A percentile compares a stretch with the other conserved stretches of the same genome.
Conservation (phyloP, 2,329 filamentous ascomycete species). For the Pestalotiopsis sp. region DNA sequence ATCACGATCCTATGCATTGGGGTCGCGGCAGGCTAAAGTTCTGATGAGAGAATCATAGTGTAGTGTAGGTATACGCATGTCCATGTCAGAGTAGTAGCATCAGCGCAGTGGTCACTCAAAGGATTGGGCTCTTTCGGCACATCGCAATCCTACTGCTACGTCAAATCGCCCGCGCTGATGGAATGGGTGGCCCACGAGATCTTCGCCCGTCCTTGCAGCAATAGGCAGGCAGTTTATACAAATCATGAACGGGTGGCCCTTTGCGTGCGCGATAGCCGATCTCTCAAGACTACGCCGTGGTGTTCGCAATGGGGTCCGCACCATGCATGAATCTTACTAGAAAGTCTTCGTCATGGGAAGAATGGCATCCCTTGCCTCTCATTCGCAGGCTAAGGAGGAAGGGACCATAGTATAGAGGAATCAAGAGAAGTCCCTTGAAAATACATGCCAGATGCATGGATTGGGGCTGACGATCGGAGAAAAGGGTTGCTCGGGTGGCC, state of each 20-base stretch:
- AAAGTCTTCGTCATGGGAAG: not conserved
- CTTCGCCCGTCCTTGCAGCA: slow-evolving; percentile 5
- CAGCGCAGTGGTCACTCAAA: not conserved
- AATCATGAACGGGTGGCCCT: not conserved
- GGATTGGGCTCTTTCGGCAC: not conserved
- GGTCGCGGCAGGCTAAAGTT: too few relatives aligned
- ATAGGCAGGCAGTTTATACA: not conserved
- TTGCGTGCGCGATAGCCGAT: not conserved
- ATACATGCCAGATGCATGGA: not conserved
- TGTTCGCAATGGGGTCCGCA: not conserved
- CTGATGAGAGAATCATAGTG: not conserved
- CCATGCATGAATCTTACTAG: not conserved
- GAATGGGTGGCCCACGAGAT: not conserved
- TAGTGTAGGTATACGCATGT: not conserved
- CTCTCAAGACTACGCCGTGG: not conserved
- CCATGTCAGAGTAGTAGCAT: not conserved
- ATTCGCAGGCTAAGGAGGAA: not conserved
- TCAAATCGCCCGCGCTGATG: not conserved
- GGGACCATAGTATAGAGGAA: not conserved
- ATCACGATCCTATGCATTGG: not conserved
- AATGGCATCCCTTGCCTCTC: not conserved
- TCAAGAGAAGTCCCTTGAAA: not conserved
- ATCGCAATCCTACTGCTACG: not conserved
- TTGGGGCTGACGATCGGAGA: not conserved
- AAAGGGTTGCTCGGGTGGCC: not conserved